phyloP scores from a whole-genome alignment of 768 basidiomycete genomes.

The Mycena belliarum region DNA sequence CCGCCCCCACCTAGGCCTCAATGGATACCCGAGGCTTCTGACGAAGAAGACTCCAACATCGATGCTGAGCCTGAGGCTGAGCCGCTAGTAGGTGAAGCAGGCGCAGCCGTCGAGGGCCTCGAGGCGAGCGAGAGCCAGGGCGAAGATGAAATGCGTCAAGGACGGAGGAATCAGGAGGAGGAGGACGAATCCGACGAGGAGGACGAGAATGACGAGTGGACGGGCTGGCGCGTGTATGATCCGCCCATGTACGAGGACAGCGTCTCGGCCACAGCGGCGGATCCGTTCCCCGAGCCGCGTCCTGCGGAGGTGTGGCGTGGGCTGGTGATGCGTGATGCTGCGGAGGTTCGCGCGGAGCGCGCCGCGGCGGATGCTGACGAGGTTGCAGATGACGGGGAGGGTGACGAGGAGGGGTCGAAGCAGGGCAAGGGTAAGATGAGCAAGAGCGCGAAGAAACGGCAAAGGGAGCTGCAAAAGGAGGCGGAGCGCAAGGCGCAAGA shows the following conservation, averaged over 20 bases:
- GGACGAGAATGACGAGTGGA: conserved; percentile 25
- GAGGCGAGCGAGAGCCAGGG: too few relatives aligned
- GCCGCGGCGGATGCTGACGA: background rate
- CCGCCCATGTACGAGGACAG: conserved; percentile 16
- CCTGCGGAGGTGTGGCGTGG: conserved; percentile 2
- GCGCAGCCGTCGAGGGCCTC: too few relatives aligned
- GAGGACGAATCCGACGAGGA: too few relatives aligned
- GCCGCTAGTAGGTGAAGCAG: conserved; percentile 24
- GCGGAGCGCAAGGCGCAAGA: too few relatives aligned
- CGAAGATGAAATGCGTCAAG: too few relatives aligned
- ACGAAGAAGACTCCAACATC: background rate
- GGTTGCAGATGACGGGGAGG: background rate
- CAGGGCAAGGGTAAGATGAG: too few relatives aligned
- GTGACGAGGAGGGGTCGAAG: too few relatives aligned
- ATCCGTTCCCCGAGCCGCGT: conserved; percentile 2
- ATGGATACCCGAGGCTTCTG: background rate
- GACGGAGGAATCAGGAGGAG: too few relatives aligned
- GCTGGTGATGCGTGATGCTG: background rate
- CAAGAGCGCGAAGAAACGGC: background rate
- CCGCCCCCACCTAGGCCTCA: background rate
- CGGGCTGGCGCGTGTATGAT: conserved; percentile 41
- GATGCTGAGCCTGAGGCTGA: background rate
- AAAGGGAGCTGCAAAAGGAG: background rate
- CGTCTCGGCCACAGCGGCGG: background rate
- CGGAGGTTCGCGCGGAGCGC: background rate